phyloP scores from a whole-genome alignment of 1,139 yeast genomes.

The Scheffersomyces stambukii region DNA sequence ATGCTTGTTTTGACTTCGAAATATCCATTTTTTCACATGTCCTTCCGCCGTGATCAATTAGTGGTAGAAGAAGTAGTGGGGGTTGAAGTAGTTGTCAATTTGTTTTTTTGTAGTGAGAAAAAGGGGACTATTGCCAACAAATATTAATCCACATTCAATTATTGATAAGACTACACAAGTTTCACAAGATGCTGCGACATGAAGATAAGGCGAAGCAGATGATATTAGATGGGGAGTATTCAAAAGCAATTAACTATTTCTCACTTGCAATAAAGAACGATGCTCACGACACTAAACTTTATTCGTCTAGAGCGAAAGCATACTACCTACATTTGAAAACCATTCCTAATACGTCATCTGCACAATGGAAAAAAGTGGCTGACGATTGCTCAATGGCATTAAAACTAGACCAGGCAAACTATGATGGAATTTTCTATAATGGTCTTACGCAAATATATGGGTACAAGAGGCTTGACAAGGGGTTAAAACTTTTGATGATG shows the following conservation, averaged over 20 bases:
- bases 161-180: neutral
- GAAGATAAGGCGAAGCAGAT: conserved; percentile 11
- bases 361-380: conserved; percentile 15
- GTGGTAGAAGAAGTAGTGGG: no score
- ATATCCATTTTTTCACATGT: no score
- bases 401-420: conserved; percentile 16
- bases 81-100: no score
- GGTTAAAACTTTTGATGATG: conserved; percentile 20
- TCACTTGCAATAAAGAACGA: conserved; percentile 15
- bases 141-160: no score
- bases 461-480: conserved; percentile 19
- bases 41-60: no score
- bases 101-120: neutral
- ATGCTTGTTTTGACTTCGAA: no score
- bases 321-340: conserved; percentile 10
- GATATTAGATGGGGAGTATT: conserved; percentile 12
- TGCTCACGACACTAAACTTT: conserved; percentile 10
- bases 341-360: conserved; percentile 4
- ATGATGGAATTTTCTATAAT: conserved; percentile 22
- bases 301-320: conserved; percentile 16
- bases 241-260: conserved; percentile 16
- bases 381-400: conserved; percentile 28
- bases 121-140: neutral
- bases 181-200: conserved; percentile 5
- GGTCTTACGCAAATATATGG: conserved; percentile 23